These are phyloP conservation scores for Stagonosporopsis cucurbitacearum DNA, from an alignment of 2,329 filamentous ascomycete species.

Conservation along the genomic window DNA sequence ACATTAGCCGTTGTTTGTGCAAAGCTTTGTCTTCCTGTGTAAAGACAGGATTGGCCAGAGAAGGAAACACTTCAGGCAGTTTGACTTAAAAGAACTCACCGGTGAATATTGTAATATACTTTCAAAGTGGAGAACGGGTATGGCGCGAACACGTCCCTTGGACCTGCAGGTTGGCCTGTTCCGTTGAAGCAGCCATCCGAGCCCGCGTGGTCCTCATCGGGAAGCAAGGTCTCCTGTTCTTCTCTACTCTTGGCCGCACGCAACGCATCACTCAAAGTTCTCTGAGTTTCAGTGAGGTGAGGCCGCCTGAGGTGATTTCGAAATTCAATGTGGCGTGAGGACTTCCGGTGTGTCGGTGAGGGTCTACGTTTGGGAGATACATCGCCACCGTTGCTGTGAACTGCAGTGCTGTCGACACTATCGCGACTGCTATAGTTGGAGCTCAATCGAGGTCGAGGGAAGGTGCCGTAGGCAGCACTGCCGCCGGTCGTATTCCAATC, in stretches of 20 bases:
- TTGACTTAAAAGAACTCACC: slow-evolving; percentile 43
- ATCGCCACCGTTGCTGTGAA: slow-evolving; percentile 28
- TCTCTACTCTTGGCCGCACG: slow-evolving; percentile 52
- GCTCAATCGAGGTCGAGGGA: slow-evolving; percentile 26
- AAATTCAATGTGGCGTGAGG: slow-evolving; percentile 41
- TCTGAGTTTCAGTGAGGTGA: slow-evolving; percentile 39
- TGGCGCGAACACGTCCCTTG: slow-evolving; percentile 51
- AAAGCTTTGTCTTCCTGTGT: not conserved
- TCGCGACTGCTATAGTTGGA: slow-evolving; percentile 23
- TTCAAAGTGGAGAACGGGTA: slow-evolving; percentile 69
- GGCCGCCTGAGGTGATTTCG: slow-evolving; percentile 44
- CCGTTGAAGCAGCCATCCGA: slow-evolving; percentile 54
- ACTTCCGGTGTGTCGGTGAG: slow-evolving; percentile 22
- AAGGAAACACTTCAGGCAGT: not conserved
- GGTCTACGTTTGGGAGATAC: slow-evolving; percentile 31
- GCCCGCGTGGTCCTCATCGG: slow-evolving; percentile 53
- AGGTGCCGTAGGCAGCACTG: slow-evolving; percentile 35
- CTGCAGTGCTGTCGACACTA: slow-evolving; percentile 29
- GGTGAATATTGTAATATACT: slow-evolving; percentile 79
- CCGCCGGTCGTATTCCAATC: slow-evolving; percentile 29
- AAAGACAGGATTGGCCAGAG: not conserved
- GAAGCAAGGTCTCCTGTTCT: slow-evolving; percentile 57
- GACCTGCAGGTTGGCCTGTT: slow-evolving; percentile 42
- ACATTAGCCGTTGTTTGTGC: slow-evolving; percentile 1
- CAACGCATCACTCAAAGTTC: slow-evolving; percentile 48